Base-by-base conservation (phyloP, 1,284 basidiomycete genomes). In the Bjerkandera adusta region DNA sequence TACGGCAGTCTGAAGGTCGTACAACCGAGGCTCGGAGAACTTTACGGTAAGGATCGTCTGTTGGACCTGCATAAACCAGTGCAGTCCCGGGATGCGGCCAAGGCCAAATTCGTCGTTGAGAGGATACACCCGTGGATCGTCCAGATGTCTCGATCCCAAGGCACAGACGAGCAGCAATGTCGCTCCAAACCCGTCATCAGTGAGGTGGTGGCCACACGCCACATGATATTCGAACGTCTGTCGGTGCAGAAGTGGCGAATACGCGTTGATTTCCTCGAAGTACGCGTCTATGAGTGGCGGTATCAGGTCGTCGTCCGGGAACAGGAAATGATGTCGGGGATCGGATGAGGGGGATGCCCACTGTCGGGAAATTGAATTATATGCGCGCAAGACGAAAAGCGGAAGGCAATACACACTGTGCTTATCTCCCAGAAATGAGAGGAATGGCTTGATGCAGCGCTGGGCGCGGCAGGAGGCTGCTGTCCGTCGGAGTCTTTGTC, bases 101-200 rank as follows among this genome's bases (percentile, higher is more conserved):
- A 12, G 16, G n/a, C 65, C 62, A 24, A 67, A 63, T 41, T 70
- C 72, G 12, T 75, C 70, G 22, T 73, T 27, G 21, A 73, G 69
- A 73, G 69, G 52, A 52, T 84, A 63, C 2, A 86, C 81, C 12
- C 85, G 71, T 0, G 76, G 73, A 61, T 91, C 89, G 46, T 84
- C 73, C 12, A 81, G 79, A 58, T 73, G 85, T 21, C 85, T 75
- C 0, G 87, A 69, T 1, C 81, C 91, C 45, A 82, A 70, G 0
- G 91, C 88, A 60, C 88, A 91, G 0, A 93, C 78, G 35, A 90
- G 68, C 29, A 92, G 66, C 37, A 89, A 75, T 3, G 84, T 78
- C 13, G 77, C 76, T 12, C 77, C 85, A 61, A 92, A 92, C 8
- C 76, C 68, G 4, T 69, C 44, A 57, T 89, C 80, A 7, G 63